These are phyloP conservation scores for Mucuna pruriens DNA, from an alignment of 306 rosid genomes.

Conservation along the genomic window DNA sequence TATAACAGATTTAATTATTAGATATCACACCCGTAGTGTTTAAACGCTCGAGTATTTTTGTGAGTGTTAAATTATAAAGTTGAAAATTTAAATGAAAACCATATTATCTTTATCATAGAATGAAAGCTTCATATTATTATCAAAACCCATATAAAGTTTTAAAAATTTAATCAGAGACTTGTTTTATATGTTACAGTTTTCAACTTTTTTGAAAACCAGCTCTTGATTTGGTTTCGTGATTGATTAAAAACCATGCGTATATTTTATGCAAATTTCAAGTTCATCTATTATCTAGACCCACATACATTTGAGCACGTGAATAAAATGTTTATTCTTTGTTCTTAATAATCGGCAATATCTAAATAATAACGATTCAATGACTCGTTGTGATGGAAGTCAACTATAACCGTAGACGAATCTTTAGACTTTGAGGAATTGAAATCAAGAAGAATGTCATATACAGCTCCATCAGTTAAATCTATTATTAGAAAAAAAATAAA, in stretches of 20 bases:
- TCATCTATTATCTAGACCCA: not conserved
- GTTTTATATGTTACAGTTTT: not conserved
- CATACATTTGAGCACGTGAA: slow-evolving; percentile 10
- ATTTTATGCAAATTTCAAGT: not conserved
- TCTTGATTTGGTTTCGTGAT: not conserved
- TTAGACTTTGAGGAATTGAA: not conserved
- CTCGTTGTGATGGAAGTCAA: not conserved
- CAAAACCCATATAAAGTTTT: not conserved
- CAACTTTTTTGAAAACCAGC: not conserved
- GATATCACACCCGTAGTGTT: too few relatives aligned
- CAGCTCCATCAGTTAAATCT: not conserved
- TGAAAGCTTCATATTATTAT: not conserved
- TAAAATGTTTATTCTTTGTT: not conserved
- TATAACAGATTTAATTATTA: too few relatives aligned
- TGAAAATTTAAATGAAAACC: too few relatives aligned
- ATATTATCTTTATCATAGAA: not conserved
- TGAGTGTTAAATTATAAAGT: too few relatives aligned
- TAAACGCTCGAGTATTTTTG: too few relatives aligned
- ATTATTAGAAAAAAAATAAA: not conserved
- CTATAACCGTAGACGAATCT: not conserved
- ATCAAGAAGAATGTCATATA: not conserved
- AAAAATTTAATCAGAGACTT: not conserved
- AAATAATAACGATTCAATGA: not conserved
- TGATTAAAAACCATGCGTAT: not conserved
- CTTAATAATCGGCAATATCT: not conserved